A percentile compares a stretch with the other conserved stretches of the same genome.
Conservation (phyloP, 169 alveolate genomes). For the Plasmodium falciparum region DNA sequence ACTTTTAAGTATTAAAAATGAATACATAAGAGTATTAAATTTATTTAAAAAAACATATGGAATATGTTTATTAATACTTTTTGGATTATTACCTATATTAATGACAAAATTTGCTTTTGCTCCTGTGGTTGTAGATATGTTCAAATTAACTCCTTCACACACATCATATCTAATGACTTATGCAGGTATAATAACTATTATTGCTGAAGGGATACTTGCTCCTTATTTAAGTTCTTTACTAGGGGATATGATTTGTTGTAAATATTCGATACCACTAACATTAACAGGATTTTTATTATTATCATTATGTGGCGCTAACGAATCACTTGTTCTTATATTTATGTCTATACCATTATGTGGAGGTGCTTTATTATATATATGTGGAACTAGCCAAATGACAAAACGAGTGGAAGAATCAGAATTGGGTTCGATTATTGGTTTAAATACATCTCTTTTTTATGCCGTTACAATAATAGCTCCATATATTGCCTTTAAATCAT, state of each 20-base stretch:
- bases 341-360: slow-evolving; percentile 72
- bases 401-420: slow-evolving; percentile 64
- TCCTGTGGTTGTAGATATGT: slow-evolving; percentile 69
- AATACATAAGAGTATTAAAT: slow-evolving; percentile 32
- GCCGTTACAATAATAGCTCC: slow-evolving; percentile 70
- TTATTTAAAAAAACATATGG: slow-evolving; percentile 62
- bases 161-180: slow-evolving; percentile 69
- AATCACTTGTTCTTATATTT: slow-evolving; percentile 33
- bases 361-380: slow-evolving; percentile 64
- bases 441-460: slow-evolving; percentile 54
- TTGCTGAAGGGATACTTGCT: slow-evolving; percentile 62
- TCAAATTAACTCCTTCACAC: slow-evolving; percentile 64
- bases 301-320: slow-evolving; percentile 68
- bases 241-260: slow-evolving; percentile 67
- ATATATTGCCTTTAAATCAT: slow-evolving; percentile 55
- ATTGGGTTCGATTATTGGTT: slow-evolving; percentile 56
- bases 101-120: slow-evolving; percentile 73
- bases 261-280: slow-evolving; percentile 56
- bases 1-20: slow-evolving; percentile 23
- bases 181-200: slow-evolving; percentile 56
- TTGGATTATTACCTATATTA: slow-evolving; percentile 58
- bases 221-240: slow-evolving; percentile 47
- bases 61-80: slow-evolving; percentile 50
- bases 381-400: slow-evolving; percentile 77
- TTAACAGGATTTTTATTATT: slow-evolving; percentile 44